Evolutionary conservation across 352 stramenopile genomes (phyloP), one percentile per base, ranked within the genome.

Genomic region (Globisporangium spiculum): DNA sequence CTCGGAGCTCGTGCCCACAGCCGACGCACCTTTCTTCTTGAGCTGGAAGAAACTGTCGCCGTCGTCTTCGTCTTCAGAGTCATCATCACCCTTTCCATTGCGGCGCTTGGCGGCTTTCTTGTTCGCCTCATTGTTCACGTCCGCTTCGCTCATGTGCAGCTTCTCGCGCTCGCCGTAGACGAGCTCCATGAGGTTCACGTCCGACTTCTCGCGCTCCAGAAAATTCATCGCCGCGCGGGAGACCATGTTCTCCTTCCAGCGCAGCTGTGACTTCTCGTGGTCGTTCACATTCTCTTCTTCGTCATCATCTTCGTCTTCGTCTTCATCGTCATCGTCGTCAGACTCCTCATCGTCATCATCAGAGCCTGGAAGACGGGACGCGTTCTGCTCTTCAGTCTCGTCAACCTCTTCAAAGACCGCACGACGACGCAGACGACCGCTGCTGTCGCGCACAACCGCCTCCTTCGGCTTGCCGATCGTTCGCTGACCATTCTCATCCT

Each of bases 151-250:
- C 75, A 93, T 89, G 72, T 94, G 82, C 1, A 94, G 73, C 74
- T 96, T 96, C 57, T 87, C 80, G 18, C 81, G 78, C 48, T 90
- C 81, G 18, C 92, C 92, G 68, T 98, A 98, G 41, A 98, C 92
- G 14, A 97, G 72, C 61, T 97, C 91, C 89, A 97, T 97, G 4
- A 97, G 73, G 68, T 97, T 97, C 50, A 96, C 75, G 46, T 93
- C 84, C 10, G 74, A 75, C 44, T 83, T 86, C 69, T 94, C 88
- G 30, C 84, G 88, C 74, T 96, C 91, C 54, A 93, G 54, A 66
- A 95, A 98, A 65, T 90, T 93, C 36, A 86, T 84, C 26, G 88
- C 89, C 10, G 89, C 92, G 50, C 90, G 91, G 0, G 89, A 88
- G 24, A 86, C 89, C 61, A 97, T 78, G 36, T 94, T 92, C 30